A percentile compares a stretch with the other conserved stretches of the same genome.
Conservation (phyloP, 106 monocot species). For the Dendrobium officinale region DNA sequence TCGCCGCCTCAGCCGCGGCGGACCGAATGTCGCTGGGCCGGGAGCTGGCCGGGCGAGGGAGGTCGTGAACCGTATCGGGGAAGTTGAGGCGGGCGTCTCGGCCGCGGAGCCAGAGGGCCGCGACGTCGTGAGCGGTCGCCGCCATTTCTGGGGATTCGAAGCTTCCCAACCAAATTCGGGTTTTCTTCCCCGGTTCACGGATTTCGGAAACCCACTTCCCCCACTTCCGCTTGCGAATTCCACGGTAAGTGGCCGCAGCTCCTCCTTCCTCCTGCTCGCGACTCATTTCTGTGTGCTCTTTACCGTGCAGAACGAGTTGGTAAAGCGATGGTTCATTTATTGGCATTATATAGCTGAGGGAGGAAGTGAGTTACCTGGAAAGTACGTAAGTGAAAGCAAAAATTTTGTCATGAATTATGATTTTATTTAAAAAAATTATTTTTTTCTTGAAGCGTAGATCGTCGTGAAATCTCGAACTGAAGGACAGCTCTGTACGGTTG, state of each 20-base stretch:
- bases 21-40: slow-evolving; percentile 47
- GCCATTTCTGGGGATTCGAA: slow-evolving; percentile 82
- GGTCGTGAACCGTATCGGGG: slow-evolving; percentile 32
- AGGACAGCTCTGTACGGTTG: too few relatives aligned
- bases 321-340: neutral
- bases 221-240: slow-evolving; percentile 74
- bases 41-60: slow-evolving; percentile 49
- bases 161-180: slow-evolving; percentile 85
- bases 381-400: too few relatives aligned
- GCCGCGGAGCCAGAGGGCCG: slow-evolving; percentile 51
- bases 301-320: too few relatives aligned
- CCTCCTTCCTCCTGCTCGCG: neutral
- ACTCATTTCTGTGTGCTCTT: neutral
- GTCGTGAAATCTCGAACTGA: too few relatives aligned
- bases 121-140: slow-evolving; percentile 76
- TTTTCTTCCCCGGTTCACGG: slow-evolving; percentile 82
- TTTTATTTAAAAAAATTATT: too few relatives aligned
- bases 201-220: slow-evolving; percentile 92
- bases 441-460: too few relatives aligned
- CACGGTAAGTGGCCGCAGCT: slow-evolving; percentile 26
- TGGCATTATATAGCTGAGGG: neutral
- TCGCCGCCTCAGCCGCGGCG: slow-evolving; percentile 62
- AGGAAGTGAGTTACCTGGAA: too few relatives aligned
- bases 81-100: slow-evolving; percentile 66
- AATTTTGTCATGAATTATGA: too few relatives aligned